A percentile compares a stretch with the other conserved stretches of the same genome.
phyloP scores from a whole-genome alignment of 306 rosid genomes.

The Sophora flavescens region DNA sequence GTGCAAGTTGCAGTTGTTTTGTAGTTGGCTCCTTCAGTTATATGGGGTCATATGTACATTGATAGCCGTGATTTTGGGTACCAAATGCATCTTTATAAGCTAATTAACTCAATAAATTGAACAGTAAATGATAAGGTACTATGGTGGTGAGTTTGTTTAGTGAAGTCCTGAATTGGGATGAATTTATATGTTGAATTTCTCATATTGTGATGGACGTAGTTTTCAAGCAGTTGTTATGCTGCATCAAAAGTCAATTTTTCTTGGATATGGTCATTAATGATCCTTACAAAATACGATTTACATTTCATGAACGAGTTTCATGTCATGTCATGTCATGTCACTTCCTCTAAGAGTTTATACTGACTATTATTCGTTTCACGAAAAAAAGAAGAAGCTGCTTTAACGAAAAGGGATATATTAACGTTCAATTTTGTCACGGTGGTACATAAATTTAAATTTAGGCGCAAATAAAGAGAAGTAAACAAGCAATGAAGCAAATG shows the following conservation, averaged over 20 bases:
- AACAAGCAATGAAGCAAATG: too few relatives aligned
- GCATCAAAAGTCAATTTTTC: background rate
- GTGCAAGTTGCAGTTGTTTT: slow-evolving; percentile 37
- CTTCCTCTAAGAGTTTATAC: background rate
- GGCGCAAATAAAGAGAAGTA: too few relatives aligned
- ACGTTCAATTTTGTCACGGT: too few relatives aligned
- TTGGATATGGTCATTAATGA: background rate
- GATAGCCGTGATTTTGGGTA: slow-evolving; percentile 13
- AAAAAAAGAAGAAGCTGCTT: background rate
- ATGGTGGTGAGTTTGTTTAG: background rate
- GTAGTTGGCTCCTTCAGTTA: background rate
- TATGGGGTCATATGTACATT: slow-evolving; percentile 2
- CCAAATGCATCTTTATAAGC: background rate
- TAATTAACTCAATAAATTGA: slow-evolving; percentile 7
- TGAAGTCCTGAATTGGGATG: slow-evolving; percentile 5
- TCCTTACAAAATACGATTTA: background rate
- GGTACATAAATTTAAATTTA: too few relatives aligned
- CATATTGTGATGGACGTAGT: background rate
- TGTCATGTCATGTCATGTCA: slow-evolving; percentile 5
- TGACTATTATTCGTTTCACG: background rate
- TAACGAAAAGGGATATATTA: too few relatives aligned
- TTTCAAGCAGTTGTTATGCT: slow-evolving; percentile 3
- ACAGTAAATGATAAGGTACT: background rate
- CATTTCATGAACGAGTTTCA: background rate
- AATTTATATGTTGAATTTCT: background rate